A percentile compares a stretch with the other conserved stretches of the same genome.
Conservation (phyloP, 352 stramenopile species). For the Globisporangium mamillatum region DNA sequence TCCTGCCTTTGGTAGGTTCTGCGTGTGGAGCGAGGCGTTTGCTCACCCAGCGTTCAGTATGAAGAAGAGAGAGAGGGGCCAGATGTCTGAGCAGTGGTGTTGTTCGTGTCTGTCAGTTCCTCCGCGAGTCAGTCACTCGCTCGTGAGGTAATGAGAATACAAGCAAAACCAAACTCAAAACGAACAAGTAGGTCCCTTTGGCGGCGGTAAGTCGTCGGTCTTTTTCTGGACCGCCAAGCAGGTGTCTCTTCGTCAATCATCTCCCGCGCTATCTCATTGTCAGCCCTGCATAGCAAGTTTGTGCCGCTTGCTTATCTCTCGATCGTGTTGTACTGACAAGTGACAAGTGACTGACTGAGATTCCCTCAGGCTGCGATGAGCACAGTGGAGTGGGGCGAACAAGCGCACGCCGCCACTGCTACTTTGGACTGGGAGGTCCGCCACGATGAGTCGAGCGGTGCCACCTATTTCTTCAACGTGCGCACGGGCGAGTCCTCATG, state of each 20-base stretch:
- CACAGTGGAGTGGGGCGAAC: neutral
- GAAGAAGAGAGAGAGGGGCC: no score
- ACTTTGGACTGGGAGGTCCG: slow-evolving; percentile 39
- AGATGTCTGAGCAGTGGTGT: no score
- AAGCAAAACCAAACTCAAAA: neutral
- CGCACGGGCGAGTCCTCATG: slow-evolving; percentile 56
- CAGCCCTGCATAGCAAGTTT: no score
- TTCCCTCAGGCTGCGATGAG: neutral
- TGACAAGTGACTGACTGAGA: no score
- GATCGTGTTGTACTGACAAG: no score
- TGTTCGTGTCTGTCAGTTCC: no score
- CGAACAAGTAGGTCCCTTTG: neutral
- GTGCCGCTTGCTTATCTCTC: no score
- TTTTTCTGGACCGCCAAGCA: neutral
- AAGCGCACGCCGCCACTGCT: neutral
- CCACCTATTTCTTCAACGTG: slow-evolving; percentile 50
- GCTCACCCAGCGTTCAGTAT: no score
- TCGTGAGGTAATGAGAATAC: no score
- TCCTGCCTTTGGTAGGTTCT: no score
- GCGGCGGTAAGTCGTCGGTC: neutral
- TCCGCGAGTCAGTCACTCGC: no score
- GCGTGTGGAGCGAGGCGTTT: no score
- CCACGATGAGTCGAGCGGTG: slow-evolving; percentile 39
- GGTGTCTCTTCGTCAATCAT: neutral
- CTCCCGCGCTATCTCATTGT: neutral